Evolutionary conservation across 306 rosid species (phyloP).

Genomic region (Abrus pulchellus): DNA sequence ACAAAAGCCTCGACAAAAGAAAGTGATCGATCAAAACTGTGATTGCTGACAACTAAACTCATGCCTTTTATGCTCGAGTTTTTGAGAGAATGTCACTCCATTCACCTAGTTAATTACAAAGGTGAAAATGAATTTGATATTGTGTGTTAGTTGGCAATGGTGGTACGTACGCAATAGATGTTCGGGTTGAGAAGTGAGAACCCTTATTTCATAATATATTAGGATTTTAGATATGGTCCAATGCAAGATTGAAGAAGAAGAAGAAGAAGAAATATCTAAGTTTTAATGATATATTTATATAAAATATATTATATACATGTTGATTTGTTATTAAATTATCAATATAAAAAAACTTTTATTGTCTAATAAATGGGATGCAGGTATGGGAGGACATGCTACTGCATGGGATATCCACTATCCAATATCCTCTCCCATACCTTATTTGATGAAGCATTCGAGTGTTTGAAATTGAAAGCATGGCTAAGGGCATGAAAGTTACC

Average conservation of each 20-base stretch:
- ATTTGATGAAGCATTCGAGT: neutral
- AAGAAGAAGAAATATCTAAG: too few relatives aligned
- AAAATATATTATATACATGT: too few relatives aligned
- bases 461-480: neutral
- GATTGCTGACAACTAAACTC: neutral
- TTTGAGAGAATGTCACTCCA: neutral
- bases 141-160: neutral
- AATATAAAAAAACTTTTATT: too few relatives aligned
- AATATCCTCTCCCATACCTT: constrained; percentile 24
- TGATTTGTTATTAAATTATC: too few relatives aligned
- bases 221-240: too few relatives aligned
- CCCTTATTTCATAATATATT: too few relatives aligned
- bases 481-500: neutral
- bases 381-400: constrained; percentile 21
- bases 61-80: too few relatives aligned
- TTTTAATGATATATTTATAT: too few relatives aligned
- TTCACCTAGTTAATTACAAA: neutral
- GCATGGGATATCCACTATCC: too few relatives aligned
- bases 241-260: too few relatives aligned
- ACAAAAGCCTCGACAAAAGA: neutral
- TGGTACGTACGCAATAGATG: neutral
- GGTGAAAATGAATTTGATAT: neutral
- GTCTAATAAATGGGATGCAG: neutral
- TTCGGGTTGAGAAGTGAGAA: neutral
- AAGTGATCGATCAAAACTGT: neutral